Base-by-base conservation (phyloP, 1,284 basidiomycete species). In the Schizopora paradoxa region DNA sequence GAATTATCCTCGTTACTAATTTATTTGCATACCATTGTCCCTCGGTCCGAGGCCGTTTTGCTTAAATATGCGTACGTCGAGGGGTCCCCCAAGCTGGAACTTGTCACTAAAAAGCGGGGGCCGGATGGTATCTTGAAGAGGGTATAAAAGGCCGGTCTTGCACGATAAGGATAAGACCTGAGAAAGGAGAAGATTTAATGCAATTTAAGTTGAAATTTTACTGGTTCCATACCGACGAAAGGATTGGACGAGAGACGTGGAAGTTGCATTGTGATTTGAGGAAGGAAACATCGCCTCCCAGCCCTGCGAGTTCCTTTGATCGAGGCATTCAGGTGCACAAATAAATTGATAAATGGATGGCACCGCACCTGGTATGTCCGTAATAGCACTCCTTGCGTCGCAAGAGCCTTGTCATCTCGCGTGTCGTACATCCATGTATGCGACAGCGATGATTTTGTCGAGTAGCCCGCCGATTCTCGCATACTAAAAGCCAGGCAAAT, bases 1-100 rank as follows among this genome's bases (percentile, higher is more conserved):
- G n/a, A n/a, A n/a, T n/a, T n/a, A n/a, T n/a, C n/a, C n/a, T 14
- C 43, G 4, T 13, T 26, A 27, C 26, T 8, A 36, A 4, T 10
- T 42, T 18, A 13, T 2, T 49, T 14, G 61, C 82, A 53, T 59
- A 91, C 89, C 59, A 21, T 81, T 78, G 57, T 95, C 91, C 25
- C 79, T 76, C 1, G 89, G 83, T 0, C 96, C 96, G 63, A 99
- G 72, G 1, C 85, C 77, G 57, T 92, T 94, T 22, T 80, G 73
- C 48, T 79, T 80, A 72, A 97, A 98, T 51, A 86, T 85, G 21
- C 96, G 74, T 2, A 99, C 73, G 39, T 81, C 89, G n/a, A 86
- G 82, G 0, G 96, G 93, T 0, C 95, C 96, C 22, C 95, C 96
- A 0, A 98, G 74, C 56, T 95, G 93, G 62, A 94, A 95, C 4